These are phyloP conservation scores for Helotiales sp. DNA, from an alignment of 2,329 filamentous ascomycete genomes.

Conservation along the genomic window DNA sequence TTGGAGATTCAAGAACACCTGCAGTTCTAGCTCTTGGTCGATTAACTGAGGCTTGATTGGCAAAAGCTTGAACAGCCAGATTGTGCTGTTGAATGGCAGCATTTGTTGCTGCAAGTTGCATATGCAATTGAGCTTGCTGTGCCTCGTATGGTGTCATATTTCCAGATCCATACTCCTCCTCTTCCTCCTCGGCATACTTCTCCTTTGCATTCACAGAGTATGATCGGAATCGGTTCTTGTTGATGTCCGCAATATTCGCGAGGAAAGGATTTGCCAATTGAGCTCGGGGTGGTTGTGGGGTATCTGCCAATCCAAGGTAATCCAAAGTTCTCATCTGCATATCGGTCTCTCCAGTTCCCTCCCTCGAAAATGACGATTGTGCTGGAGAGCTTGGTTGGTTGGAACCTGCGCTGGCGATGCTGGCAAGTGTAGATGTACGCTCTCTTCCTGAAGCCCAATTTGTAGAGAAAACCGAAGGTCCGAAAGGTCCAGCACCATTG, in stretches of 20 bases:
- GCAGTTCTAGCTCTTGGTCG: conserved; percentile 90
- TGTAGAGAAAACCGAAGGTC: conserved; percentile 84
- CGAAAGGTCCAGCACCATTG: conserved; percentile 71
- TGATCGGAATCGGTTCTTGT: conserved; percentile 88
- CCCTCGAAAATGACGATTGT: conserved; percentile 83
- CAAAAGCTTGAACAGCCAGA: conserved; percentile 89
- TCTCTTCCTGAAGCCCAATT: conserved; percentile 84
- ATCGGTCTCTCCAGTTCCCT: conserved; percentile 84
- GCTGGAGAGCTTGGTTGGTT: conserved; percentile 88
- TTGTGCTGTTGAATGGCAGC: conserved; percentile 88
- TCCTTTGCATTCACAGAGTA: conserved; percentile 99
- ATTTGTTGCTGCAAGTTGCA: conserved; percentile 67
- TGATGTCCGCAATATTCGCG: conserved; percentile 75
- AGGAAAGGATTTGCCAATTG: conserved; percentile 76
- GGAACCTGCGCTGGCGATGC: conserved; percentile 84
- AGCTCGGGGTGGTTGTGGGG: conserved; percentile 79
- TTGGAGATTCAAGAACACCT: conserved; percentile 74
- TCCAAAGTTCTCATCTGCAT: conserved; percentile 90
- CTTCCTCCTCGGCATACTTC: conserved; percentile 90
- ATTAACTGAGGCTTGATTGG: conserved; percentile 78
- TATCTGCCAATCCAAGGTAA: conserved; percentile 93
- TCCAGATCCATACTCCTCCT: conserved; percentile 63
- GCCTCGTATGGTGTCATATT: conserved; percentile 59
- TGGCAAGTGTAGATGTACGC: conserved; percentile 81
- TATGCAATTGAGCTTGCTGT: conserved; percentile 65